A percentile compares a stretch with the other conserved stretches of the same genome.
phyloP scores from a whole-genome alignment of 257 asterid species.

The Coffea eugenioides region DNA sequence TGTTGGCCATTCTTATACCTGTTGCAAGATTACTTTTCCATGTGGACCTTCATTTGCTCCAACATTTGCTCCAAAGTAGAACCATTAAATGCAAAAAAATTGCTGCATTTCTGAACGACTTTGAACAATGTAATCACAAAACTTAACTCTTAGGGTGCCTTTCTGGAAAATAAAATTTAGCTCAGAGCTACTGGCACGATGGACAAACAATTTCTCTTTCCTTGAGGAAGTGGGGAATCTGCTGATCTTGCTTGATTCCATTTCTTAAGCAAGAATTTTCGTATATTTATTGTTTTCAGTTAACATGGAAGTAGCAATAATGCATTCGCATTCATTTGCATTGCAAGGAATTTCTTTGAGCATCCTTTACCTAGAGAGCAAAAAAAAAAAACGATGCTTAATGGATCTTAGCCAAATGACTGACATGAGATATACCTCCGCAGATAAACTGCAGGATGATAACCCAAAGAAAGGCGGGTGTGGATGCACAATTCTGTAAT shows the following conservation, averaged over 20 bases:
- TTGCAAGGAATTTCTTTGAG: neutral
- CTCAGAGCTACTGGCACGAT: neutral
- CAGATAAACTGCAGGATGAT: slow-evolving; percentile 69
- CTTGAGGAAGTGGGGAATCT: neutral
- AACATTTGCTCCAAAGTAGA: neutral
- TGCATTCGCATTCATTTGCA: neutral
- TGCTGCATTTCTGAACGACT: neutral
- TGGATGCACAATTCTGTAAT: slow-evolving; percentile 64
- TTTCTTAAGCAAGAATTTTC: neutral
- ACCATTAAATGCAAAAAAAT: neutral
- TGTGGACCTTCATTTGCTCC: neutral
- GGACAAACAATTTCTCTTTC: neutral
- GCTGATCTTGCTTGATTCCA: neutral
- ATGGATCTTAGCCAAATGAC: neutral
- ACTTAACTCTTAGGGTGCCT: neutral
- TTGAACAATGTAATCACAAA: neutral
- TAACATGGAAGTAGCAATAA: too few species aligned
- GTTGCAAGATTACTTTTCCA: neutral
- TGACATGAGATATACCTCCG: neutral
- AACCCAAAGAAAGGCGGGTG: slow-evolving; percentile 62
- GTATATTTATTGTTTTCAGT: neutral
- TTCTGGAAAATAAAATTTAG: neutral
- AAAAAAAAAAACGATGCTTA: neutral
- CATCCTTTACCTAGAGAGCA: neutral
- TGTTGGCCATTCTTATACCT: neutral